Conservation (phyloP, 176 grass and related monocot genomes). For the Thalia dealbata region DNA sequence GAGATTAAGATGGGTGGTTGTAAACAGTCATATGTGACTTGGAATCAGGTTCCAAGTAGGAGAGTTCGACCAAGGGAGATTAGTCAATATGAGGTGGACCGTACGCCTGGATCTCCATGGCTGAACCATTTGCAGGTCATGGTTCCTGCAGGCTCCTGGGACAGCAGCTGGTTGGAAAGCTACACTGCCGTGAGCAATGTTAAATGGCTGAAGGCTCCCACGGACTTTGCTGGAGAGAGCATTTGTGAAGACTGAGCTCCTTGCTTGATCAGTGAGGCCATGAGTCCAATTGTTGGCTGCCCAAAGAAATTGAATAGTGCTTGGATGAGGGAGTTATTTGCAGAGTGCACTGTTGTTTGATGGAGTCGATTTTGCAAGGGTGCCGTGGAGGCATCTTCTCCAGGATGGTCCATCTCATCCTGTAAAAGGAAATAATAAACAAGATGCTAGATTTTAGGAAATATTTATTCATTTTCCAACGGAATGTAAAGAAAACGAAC, state of each 20-base stretch:
- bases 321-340: conserved; percentile 23
- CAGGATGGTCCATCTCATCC: conserved; percentile 39
- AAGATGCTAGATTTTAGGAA: not conserved
- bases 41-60: not conserved
- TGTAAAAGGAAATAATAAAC: conserved; percentile 10
- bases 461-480: too few species aligned
- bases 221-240: conserved; percentile 22
- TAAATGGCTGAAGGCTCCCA: conserved; percentile 13
- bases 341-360: conserved; percentile 7
- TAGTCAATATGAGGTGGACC: not conserved
- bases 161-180: conserved; percentile 6
- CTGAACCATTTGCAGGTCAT: conserved; percentile 8
- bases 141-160: conserved; percentile 9
- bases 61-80: not conserved
- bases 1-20: not conserved
- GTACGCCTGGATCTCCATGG: conserved; percentile 35
- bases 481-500: not conserved
- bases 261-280: conserved; percentile 28
- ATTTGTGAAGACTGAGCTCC: conserved; percentile 19
- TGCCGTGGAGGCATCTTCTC: conserved; percentile 26
- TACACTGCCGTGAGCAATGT: conserved; percentile 19
- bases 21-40: not conserved
- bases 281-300: conserved; percentile 22
- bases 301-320: conserved; percentile 25
- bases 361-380: conserved; percentile 11